Base-by-base conservation (phyloP, 805 yeast genomes). In the Saccharomyces cerevisiae region DNA sequence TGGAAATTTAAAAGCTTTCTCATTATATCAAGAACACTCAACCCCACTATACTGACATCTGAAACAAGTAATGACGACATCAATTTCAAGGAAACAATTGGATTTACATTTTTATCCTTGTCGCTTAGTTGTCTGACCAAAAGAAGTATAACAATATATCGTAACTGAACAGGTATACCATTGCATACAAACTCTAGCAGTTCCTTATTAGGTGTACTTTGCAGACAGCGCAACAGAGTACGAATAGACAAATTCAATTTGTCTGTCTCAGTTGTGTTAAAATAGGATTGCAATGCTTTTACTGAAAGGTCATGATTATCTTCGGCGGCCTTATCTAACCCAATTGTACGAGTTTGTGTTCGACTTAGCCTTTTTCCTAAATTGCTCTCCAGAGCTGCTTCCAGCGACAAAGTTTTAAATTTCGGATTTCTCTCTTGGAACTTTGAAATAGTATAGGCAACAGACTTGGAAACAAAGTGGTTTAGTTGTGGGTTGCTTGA, bases 21-120 rank as follows among this genome's bases (percentile, higher is more conserved):
- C 66, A 87, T 76, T 41, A 87, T 79, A 66, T 91, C 98, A 41
- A 89, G 76, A 5, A 90, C 87, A 10, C 96, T 86, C 48, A 94
- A 73, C 0, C 97, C 97, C 57, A 90, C 85, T 77, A 92, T 81
- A 66, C 86, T 89, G 46, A 89, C 89, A 43, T 84, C 83, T 0
- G 94, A 84, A 1, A 85, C 77, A n/a, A 91, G 73, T 30, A 89
- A 70, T 11, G 84, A 83, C 9, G 83, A 70, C 6, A 83, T 73
- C 53, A 79, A 67, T 49, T 70, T 69, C 29, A 84, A 73, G 43
- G 75, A 70, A 31, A 73, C 57, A 29, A 64, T 49, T 8, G 62
- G 61, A 28, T 59, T 52, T n/a, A 27, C 36, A 5, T 49, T 47
- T 28, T 29, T 24, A 41, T 57, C 49, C 69, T 58, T 55, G 71